phyloP scores from a whole-genome alignment of 495 filamentous ascomycete species.

The Rostrohypoxylon terebratum region DNA sequence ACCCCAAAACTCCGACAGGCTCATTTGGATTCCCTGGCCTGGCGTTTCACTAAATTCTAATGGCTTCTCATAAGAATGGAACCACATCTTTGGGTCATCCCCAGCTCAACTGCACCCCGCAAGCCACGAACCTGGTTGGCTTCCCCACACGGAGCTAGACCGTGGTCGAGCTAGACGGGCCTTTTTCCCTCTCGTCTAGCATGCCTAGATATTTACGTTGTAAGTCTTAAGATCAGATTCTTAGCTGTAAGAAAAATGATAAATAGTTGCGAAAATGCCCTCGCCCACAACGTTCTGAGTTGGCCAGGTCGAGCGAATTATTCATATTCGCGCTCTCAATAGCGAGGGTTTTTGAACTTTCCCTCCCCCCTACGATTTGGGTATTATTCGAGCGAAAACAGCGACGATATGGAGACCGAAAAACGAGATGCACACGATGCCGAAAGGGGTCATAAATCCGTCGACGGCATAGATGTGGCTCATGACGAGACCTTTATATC shows the following conservation, averaged over 20 bases:
- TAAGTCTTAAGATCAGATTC: not conserved
- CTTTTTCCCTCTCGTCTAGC: not conserved
- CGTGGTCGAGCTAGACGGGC: slow-evolving; percentile 5
- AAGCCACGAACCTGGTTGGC: slow-evolving; percentile 1
- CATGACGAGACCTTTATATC: slow-evolving; percentile 30
- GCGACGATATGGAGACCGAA: slow-evolving; percentile 30
- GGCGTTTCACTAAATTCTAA: slow-evolving; percentile 6
- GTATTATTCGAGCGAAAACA: not conserved
- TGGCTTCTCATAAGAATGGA: slow-evolving; percentile 7
- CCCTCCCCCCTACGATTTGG: no score
- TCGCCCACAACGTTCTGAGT: not conserved
- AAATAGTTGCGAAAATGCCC: slow-evolving; percentile 27
- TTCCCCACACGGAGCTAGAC: slow-evolving; percentile 37
- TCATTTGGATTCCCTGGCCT: not conserved
- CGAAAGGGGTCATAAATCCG: slow-evolving; percentile 15
- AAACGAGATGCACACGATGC: slow-evolving; percentile 11
- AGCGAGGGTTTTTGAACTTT: not conserved
- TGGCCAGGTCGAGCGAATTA: not conserved
- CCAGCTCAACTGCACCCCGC: slow-evolving; percentile 35
- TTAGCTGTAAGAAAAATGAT: not conserved
- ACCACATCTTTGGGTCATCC: slow-evolving; percentile 9
- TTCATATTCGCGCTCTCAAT: not conserved
- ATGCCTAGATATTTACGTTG: not conserved
- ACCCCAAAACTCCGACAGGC: slow-evolving; percentile 16
- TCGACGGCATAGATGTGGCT: slow-evolving; percentile 19